Conservation (phyloP, 2,329 filamentous ascomycete genomes). For the Madurella mycetomatis region DNA sequence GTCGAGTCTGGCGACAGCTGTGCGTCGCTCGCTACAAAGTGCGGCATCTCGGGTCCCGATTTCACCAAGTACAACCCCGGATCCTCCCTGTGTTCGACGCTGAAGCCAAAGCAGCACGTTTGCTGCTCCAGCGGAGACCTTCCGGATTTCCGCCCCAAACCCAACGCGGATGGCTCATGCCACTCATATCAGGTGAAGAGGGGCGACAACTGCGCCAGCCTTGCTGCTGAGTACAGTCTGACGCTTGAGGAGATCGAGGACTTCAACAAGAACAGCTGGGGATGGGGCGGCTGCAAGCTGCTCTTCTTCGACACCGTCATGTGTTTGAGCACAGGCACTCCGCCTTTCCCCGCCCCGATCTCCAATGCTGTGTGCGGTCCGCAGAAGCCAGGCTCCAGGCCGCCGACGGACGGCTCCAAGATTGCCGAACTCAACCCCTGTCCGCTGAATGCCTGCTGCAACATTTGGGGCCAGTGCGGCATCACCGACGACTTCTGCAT, state of each 20-base stretch:
- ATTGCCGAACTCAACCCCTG: conserved; percentile 26
- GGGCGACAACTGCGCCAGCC: conserved; percentile 32
- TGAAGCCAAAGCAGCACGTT: conserved; percentile 27
- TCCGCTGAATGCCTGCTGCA: conserved; percentile 20
- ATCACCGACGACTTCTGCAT: conserved; percentile 35
- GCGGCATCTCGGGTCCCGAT: too few relatives aligned
- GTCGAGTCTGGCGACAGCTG: conserved; percentile 17
- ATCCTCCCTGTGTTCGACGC: conserved; percentile 17
- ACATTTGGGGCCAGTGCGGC: conserved; percentile 36
- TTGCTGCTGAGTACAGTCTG: conserved; percentile 34
- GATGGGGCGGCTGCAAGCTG: conserved; percentile 31
- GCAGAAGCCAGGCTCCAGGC: conserved; percentile 8
- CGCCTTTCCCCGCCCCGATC: conserved; percentile 35
- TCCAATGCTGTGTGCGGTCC: conserved; percentile 35
- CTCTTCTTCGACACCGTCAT: conserved; percentile 29
- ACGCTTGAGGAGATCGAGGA: conserved; percentile 35
- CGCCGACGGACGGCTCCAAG: not conserved
- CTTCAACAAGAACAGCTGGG: conserved; percentile 39
- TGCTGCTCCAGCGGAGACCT: conserved; percentile 32
- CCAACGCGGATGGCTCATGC: conserved; percentile 34
- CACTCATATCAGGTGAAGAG: conserved; percentile 29
- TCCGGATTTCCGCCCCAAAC: conserved; percentile 31
- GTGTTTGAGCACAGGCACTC: conserved; percentile 35
- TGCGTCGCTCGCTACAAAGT: too few relatives aligned
- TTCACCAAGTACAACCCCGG: conserved; percentile 19